These are phyloP conservation scores for Suillus variegatus DNA, from an alignment of 768 basidiomycete species.

Conservation along the genomic window DNA sequence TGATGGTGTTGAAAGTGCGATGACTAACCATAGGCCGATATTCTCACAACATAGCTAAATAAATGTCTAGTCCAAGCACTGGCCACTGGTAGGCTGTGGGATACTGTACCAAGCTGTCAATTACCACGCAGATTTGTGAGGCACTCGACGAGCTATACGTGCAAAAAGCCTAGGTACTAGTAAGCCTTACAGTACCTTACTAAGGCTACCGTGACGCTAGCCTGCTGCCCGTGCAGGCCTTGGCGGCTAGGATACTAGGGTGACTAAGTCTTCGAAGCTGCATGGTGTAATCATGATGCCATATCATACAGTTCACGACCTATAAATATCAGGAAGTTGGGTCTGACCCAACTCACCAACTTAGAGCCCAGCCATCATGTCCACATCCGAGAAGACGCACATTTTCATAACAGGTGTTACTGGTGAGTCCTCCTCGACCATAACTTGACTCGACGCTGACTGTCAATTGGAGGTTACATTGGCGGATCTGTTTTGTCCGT, in stretches of 20 bases:
- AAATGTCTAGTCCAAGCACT: too few species aligned
- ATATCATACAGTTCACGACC: not conserved
- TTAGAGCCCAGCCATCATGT: not conserved
- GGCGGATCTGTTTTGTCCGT: slow-evolving; percentile 53
- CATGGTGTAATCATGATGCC: not conserved
- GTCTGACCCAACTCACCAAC: not conserved
- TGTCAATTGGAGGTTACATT: slow-evolving; percentile 46
- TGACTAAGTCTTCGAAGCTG: too few species aligned
- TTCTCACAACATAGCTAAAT: too few species aligned
- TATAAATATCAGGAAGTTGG: not conserved
- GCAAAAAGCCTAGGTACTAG: not conserved
- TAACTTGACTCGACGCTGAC: not conserved
- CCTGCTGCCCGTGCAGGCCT: too few species aligned
- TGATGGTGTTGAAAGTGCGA: too few species aligned
- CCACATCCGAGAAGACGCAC: not conserved
- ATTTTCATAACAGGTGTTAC: slow-evolving; percentile 21
- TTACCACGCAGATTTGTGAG: not conserved
- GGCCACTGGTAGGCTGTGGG: too few species aligned
- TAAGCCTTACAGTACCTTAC: not conserved
- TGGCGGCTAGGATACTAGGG: too few species aligned
- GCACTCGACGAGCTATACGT: not conserved
- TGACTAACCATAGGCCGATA: too few species aligned
- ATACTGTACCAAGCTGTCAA: not conserved
- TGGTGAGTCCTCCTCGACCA: slow-evolving; percentile 15
- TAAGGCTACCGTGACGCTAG: too few species aligned